Evolutionary conservation across 768 basidiomycete genomes (phyloP), one percentile per base, ranked within the genome.

Genomic region (Collybia nuda): DNA sequence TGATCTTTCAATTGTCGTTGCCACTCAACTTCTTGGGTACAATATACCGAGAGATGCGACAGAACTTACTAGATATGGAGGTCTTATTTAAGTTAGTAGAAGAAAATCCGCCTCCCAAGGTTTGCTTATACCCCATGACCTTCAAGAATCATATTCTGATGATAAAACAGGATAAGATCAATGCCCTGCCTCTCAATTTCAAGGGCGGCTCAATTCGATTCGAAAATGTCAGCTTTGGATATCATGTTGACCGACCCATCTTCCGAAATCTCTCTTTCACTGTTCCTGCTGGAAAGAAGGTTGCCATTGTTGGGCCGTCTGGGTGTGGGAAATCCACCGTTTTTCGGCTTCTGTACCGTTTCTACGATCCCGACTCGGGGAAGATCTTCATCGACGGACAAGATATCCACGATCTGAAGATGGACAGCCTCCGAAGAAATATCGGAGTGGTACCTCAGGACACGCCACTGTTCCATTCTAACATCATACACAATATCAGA

Each of bases 361-460:
- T 98, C 79, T 99, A 98, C 67, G 85, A 93, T 37, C 93, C 93
- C 0, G 65, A 75, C 0, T 76, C 80, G 0, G 97, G 97, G 2
- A 70, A 75, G n/a, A 98, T 99, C 55, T 71, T 81, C 46, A 80
- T 93, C 49, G 94, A 98, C 66, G 90, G 82, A 6, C 96, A 99
- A 69, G 85, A 94, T 62, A 82, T 98, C 53, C 73, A 79, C 40
- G 75, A 81, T 1, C 70, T 97, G 3, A 81, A 86, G 57, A 67
- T 96, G 32, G 78, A 80, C 19, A 87, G 84, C 29, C 72, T 98
- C 0, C 80, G 97, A 15, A 72, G 70, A 40, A 70, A 77, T 2
- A 87, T 99, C 24, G 97, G 96, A 2, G 93, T 98, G 15, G 97
- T 99, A 1, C 97, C 97, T 1, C 96, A 99, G 66, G 97, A 99